Conservation (phyloP, 768 basidiomycete genomes). For the Naematelia aurantialba region DNA sequence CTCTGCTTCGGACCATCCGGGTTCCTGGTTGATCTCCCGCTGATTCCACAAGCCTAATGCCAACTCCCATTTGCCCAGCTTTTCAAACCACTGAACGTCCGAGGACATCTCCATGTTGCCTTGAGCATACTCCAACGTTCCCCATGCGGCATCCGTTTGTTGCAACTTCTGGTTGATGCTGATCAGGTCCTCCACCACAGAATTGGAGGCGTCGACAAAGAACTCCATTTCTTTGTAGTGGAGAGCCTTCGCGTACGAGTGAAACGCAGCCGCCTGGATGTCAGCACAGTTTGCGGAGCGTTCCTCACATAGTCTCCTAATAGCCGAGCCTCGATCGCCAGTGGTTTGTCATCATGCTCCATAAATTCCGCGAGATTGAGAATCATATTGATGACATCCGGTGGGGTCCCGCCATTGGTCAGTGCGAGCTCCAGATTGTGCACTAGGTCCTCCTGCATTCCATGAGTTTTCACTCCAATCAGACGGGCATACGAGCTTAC, state of each 20-base stretch:
- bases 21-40: conserved; percentile 61
- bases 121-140: conserved; percentile 82
- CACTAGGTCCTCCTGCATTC: conserved; percentile 80
- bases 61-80: conserved; percentile 93
- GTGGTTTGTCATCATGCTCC: conserved; percentile 95
- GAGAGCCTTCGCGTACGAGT: conserved; percentile 93
- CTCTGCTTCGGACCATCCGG: conserved; percentile 56
- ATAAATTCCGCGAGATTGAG: conserved; percentile 96
- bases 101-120: conserved; percentile 72
- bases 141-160: conserved; percentile 97
- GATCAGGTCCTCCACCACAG: conserved; percentile 90
- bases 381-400: conserved; percentile 84
- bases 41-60: conserved; percentile 58
- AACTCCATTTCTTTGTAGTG: conserved; percentile 99
- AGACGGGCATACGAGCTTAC: conserved; percentile 55
- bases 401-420: conserved; percentile 65
- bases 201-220: conserved; percentile 77
- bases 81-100: conserved; percentile 98
- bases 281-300: conserved; percentile 6
- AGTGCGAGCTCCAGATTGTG: conserved; percentile 83
- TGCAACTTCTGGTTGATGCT: conserved; percentile 94
- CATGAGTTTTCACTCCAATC: conserved; percentile 10
- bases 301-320: conserved; percentile 71
- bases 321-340: conserved; percentile 88
- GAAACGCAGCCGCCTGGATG: conserved; percentile 69